Percentiles rank a stretch among this genome's conserved stretches.
Evolutionary conservation across 352 stramenopile genomes (phyloP).

Genomic region (Globisporangium splendens): DNA sequence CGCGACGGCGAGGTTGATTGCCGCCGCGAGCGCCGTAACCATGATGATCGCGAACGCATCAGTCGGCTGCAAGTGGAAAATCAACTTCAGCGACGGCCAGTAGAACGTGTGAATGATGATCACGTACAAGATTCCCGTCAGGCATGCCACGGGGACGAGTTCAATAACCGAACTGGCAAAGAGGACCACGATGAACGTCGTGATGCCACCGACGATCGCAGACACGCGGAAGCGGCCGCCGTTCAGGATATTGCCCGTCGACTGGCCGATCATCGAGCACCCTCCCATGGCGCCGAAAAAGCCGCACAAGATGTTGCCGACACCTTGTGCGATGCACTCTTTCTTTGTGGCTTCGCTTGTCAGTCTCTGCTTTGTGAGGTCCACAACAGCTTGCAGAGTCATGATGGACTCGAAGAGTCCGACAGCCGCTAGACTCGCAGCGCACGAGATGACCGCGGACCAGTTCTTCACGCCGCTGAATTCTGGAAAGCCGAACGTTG

Average conservation of each 20-base stretch:
- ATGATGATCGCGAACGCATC: slow-evolving; percentile 81
- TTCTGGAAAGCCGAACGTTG: slow-evolving; percentile 44
- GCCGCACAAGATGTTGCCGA: slow-evolving; percentile 91
- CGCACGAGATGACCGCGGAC: slow-evolving; percentile 79
- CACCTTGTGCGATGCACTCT: slow-evolving; percentile 86
- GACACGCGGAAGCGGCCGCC: slow-evolving; percentile 71
- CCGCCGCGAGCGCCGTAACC: slow-evolving; percentile 78
- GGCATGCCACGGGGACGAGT: slow-evolving; percentile 76
- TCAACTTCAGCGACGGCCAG: slow-evolving; percentile 82
- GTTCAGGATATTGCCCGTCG: slow-evolving; percentile 88
- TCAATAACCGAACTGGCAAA: slow-evolving; percentile 82
- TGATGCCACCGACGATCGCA: slow-evolving; percentile 58
- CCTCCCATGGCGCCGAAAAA: slow-evolving; percentile 92
- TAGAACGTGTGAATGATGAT: slow-evolving; percentile 90
- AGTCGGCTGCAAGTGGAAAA: slow-evolving; percentile 65
- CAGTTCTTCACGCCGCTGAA: slow-evolving; percentile 54
- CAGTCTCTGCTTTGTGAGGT: slow-evolving; percentile 77
- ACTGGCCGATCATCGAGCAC: slow-evolving; percentile 94
- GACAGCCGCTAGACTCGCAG: slow-evolving; percentile 88
- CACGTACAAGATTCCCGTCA: slow-evolving; percentile 87
- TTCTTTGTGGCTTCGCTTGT: slow-evolving; percentile 56
- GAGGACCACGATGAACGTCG: slow-evolving; percentile 73
- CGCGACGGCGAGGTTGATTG: slow-evolving; percentile 85
- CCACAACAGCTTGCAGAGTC: slow-evolving; percentile 92
- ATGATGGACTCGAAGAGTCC: slow-evolving; percentile 94